Evolutionary conservation across 2,329 filamentous ascomycete genomes (phyloP).

Genomic region (Pseudogymnoascus sp.): DNA sequence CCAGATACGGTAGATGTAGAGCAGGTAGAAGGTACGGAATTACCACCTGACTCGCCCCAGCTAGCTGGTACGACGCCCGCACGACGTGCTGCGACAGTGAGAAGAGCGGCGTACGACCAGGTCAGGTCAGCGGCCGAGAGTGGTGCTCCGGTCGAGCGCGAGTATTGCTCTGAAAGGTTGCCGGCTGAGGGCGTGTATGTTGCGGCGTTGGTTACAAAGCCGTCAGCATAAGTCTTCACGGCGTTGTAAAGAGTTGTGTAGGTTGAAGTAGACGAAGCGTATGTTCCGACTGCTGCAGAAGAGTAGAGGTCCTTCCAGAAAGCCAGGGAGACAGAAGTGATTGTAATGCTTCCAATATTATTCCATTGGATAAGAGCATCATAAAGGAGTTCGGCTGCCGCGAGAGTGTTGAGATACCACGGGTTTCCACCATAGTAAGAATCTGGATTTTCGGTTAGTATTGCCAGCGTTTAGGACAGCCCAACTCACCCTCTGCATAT

Average conservation of each 20-base stretch:
- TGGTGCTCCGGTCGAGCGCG: constrained; percentile 44
- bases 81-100: constrained; percentile 53
- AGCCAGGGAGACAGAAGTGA: constrained; percentile 56
- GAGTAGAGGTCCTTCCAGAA: constrained; percentile 69
- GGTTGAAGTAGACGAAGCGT: constrained; percentile 46
- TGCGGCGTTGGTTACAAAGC: constrained; percentile 42
- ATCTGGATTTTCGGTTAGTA: too few species aligned
- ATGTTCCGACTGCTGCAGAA: constrained; percentile 49
- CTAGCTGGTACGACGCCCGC: constrained; percentile 47
- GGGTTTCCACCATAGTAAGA: constrained; percentile 71
- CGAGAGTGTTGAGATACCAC: constrained; percentile 71
- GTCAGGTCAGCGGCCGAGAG: constrained; percentile 63
- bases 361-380: constrained; percentile 69
- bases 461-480: too few species aligned
- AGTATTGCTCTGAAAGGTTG: constrained; percentile 60
- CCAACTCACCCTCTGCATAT: constrained; percentile 55
- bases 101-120: constrained; percentile 66
- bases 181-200: constrained; percentile 51
- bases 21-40: too few species aligned
- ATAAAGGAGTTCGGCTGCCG: constrained; percentile 74
- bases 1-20: too few species aligned
- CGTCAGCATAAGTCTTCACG: constrained; percentile 56
- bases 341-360: constrained; percentile 51
- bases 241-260: constrained; percentile 38
- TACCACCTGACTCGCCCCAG: constrained; percentile 34